phyloP scores from a whole-genome alignment of 1,139 yeast genomes.

The Protomyces pachydermus region DNA sequence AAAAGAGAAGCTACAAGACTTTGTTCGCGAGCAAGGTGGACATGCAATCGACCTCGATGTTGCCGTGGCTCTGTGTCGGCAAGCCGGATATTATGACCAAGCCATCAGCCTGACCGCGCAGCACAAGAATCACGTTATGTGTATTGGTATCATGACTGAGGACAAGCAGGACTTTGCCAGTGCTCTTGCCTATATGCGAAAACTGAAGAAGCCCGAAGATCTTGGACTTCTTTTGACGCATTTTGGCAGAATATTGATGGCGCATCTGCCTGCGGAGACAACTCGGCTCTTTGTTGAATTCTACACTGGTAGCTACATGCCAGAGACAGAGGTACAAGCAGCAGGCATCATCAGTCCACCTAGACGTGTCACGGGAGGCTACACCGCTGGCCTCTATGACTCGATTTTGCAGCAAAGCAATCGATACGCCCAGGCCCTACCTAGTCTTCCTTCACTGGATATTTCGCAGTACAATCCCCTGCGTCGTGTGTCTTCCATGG shows the following conservation, averaged over 20 bases:
- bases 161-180: slow-evolving; percentile 60
- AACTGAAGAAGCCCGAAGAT: slow-evolving; percentile 66
- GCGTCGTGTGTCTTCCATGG: slow-evolving; percentile 1
- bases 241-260: slow-evolving; percentile 61
- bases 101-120: slow-evolving; percentile 69
- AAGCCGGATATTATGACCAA: slow-evolving; percentile 63
- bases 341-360: slow-evolving; percentile 7
- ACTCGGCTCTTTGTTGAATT: slow-evolving; percentile 77
- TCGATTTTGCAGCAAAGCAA: slow-evolving; percentile 12
- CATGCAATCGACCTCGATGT: slow-evolving; percentile 62
- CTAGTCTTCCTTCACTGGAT: slow-evolving; percentile 12
- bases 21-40: slow-evolving; percentile 47
- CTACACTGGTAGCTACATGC: slow-evolving; percentile 76
- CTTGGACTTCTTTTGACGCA: slow-evolving; percentile 64
- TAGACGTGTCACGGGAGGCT: slow-evolving; percentile 17
- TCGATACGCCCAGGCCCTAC: slow-evolving; percentile 16
- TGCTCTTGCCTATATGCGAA: slow-evolving; percentile 62
- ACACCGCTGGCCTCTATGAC: slow-evolving; percentile 28
- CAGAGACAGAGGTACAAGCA: slow-evolving; percentile 36
- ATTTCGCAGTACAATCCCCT: slow-evolving; percentile 19
- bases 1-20: slow-evolving; percentile 53
- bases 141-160: slow-evolving; percentile 69
- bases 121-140: slow-evolving; percentile 66
- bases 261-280: slow-evolving; percentile 69
- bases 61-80: slow-evolving; percentile 68